Evolutionary conservation across 2,329 filamentous ascomycete genomes (phyloP).

Genomic region (Alternaria incomplexa): DNA sequence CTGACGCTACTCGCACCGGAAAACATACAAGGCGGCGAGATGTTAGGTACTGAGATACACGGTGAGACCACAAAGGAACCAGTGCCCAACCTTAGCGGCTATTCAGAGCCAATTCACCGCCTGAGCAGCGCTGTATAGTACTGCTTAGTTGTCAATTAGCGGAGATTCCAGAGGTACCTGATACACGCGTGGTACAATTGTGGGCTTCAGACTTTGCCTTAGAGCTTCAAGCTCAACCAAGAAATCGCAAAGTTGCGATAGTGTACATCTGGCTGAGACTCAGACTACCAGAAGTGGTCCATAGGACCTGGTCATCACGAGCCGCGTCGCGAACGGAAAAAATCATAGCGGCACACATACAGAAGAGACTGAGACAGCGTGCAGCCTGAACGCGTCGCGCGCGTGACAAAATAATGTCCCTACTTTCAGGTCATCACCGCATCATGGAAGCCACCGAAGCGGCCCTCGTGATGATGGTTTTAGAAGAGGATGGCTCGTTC

Average conservation of each 20-base stretch:
- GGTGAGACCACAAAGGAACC: not conserved
- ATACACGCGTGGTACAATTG: not conserved
- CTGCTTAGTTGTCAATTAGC: conserved; percentile 10
- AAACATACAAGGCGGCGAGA: not conserved
- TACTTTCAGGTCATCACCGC: conserved; percentile 71
- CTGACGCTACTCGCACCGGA: not conserved
- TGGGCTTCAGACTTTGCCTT: conserved; percentile 46
- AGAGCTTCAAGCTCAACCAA: conserved; percentile 44
- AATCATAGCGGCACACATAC: conserved; percentile 26
- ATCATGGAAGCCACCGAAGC: conserved; percentile 67
- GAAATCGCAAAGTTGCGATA: conserved; percentile 35
- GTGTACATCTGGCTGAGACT: conserved; percentile 45
- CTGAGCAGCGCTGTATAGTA: not conserved
- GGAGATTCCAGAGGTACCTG: not conserved
- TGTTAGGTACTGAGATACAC: not conserved
- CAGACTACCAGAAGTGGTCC: conserved; percentile 50
- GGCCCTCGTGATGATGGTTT: conserved; percentile 83
- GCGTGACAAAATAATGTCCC: conserved; percentile 58
- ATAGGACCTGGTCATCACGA: conserved; percentile 42
- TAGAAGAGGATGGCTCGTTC: conserved; percentile 72
- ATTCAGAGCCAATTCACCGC: not conserved
- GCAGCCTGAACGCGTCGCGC: conserved; percentile 25
- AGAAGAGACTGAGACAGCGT: conserved; percentile 15
- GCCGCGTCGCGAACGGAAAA: conserved; percentile 7
- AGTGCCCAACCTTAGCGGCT: not conserved